phyloP scores from a whole-genome alignment of 345 rosid genomes.

The Eucalyptus sideroxylon region DNA sequence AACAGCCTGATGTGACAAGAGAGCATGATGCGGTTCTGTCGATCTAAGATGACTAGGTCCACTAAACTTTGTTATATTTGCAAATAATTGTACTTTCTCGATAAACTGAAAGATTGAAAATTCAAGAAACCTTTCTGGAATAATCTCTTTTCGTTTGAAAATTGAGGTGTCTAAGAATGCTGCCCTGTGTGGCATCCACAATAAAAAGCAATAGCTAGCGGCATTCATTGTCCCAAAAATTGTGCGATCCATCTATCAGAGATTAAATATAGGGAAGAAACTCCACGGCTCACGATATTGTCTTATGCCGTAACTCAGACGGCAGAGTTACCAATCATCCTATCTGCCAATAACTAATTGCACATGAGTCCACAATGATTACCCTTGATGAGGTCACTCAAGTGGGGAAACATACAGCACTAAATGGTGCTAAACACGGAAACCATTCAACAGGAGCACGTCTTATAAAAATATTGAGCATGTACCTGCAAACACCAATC shows the following conservation, averaged over 20 bases:
- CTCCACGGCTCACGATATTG: too few relatives aligned
- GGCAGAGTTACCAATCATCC: neutral
- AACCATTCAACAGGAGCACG: neutral
- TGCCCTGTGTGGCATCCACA: neutral
- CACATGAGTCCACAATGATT: neutral
- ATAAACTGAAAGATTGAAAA: neutral
- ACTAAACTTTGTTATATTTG: neutral
- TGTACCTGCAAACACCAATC: neutral
- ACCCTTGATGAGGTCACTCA: neutral
- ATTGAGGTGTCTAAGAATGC: neutral
- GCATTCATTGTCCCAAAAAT: neutral
- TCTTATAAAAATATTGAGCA: neutral
- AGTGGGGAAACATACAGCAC: neutral
- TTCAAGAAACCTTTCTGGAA: neutral
- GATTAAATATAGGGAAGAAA: neutral
- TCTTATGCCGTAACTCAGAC: neutral
- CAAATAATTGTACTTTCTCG: neutral
- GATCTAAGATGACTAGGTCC: neutral
- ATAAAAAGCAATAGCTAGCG: neutral
- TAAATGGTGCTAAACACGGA: neutral
- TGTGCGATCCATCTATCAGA: neutral
- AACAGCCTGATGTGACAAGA: neutral
- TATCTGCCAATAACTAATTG: neutral
- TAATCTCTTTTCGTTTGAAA: neutral
- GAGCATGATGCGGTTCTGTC: neutral